A percentile compares a stretch with the other conserved stretches of the same genome.
These are phyloP conservation scores for Leishmania gerbilli DNA, from an alignment of 208 protist genomes.

Conservation along the genomic window DNA sequence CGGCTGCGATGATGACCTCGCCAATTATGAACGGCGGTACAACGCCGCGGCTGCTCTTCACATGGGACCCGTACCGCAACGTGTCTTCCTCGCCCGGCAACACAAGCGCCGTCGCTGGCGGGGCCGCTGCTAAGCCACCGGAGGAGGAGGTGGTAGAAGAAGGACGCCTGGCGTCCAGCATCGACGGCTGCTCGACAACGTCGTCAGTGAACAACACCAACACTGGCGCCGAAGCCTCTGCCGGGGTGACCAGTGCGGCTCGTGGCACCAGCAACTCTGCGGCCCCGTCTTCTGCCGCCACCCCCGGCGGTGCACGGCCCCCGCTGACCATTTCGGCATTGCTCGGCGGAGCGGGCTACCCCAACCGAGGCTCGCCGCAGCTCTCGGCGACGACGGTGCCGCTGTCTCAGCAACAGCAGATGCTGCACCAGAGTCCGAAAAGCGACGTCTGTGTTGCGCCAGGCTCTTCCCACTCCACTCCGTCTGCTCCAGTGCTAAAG, in stretches of 20 bases:
- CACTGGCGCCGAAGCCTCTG: constrained; percentile 1
- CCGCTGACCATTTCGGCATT: constrained; percentile 24
- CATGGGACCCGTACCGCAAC: constrained; percentile 32
- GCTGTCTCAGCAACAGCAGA: constrained; percentile 18
- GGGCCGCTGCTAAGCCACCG: not conserved
- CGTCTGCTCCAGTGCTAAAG: constrained; percentile 31
- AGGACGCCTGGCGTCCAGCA: constrained; percentile 17
- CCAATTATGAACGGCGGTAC: constrained; percentile 11
- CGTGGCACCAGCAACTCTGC: not conserved
- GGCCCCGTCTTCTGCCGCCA: not conserved
- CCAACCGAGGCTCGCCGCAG: constrained; percentile 3
- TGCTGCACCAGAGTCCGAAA: constrained; percentile 4
- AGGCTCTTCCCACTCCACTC: constrained; percentile 27
- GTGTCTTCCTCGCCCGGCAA: not conserved
- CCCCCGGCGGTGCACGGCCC: constrained; percentile 9
- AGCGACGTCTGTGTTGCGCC: constrained; percentile 5
- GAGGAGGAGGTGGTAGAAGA: constrained; percentile 8
- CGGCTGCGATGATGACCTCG: constrained; percentile 8
- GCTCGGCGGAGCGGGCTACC: constrained; percentile 2
- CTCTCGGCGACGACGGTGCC: not conserved
- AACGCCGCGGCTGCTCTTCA: constrained; percentile 31
- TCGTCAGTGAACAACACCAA: constrained; percentile 19
- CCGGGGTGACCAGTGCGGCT: not conserved
- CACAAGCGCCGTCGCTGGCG: not conserved
- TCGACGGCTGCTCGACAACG: constrained; percentile 21